Evolutionary conservation across 2,329 filamentous ascomycete species (phyloP), one percentile per base, ranked within the genome.

Genomic region (Orbilia oligospora): DNA sequence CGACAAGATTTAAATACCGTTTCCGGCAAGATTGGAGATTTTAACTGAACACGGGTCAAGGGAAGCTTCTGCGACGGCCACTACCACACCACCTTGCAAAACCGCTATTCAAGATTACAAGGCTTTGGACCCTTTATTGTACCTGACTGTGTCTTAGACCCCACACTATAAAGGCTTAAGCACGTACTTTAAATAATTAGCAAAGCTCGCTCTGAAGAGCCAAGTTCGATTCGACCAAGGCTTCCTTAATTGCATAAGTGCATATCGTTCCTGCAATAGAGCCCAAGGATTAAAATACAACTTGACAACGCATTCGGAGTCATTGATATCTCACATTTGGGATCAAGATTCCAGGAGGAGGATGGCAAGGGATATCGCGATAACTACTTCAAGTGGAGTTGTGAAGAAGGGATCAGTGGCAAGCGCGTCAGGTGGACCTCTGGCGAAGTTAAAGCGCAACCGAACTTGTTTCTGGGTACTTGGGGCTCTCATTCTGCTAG

Each of bases 341-440:
- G 46, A 38, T 3, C 33, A 22, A 66, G 4, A 16, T 41, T 14
- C 20, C 5, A 9, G 20, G 18, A 41, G 16, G 49, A 70, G 24
- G 18, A 66, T 71, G 66, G 48, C 51, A 44, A 77, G 55, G 51
- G 58, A 65, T 46, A 77, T 77, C 20, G n/a, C 38, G 30, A 71
- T 71, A 48, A 77, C 73, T 14, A 77, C 73, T 41, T 61, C 66
- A 12, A 55, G n/a, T 6, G 67, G 67, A n/a, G 41, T 77, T 33
- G 67, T 71, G n/a, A 77, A 77, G 51, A 71, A 67, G n/a, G 49
- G 51, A 5, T 71, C 73, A 12, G 51, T 77, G 4, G 67, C 67
- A 12, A 68, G 73, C 44, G 41, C 46, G 18, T 77, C 73, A 5
- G 48, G 22, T 12, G 44, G 30, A 12, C 67, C 73, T 4, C 41